These are phyloP conservation scores for Annulohypoxylon truncatum DNA, from an alignment of 2,329 filamentous ascomycete species.

Conservation along the genomic window DNA sequence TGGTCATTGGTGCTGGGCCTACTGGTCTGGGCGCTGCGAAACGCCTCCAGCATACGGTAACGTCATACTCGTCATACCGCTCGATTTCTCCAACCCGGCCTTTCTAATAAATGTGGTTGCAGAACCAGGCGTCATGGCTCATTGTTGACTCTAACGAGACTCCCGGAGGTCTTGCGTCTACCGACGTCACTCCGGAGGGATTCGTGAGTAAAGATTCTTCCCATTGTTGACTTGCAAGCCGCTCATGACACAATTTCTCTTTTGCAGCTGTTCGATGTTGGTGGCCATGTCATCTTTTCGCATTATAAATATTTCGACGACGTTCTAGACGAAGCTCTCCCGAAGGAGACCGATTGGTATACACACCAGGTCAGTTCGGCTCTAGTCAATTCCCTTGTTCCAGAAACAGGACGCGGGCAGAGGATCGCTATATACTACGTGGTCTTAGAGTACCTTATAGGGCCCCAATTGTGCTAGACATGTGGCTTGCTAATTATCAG, in stretches of 20 bases:
- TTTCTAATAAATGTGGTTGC: not conserved
- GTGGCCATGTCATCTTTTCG: slow-evolving; percentile 98
- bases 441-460: too few species aligned
- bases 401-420: not conserved
- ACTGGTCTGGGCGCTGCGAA: not conserved
- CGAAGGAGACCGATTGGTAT: slow-evolving; percentile 95
- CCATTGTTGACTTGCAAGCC: not conserved
- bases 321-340: slow-evolving; percentile 95
- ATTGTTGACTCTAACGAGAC: slow-evolving; percentile 93
- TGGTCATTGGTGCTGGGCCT: not conserved
- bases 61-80: not conserved
- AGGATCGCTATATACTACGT: not conserved
- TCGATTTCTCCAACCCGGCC: not conserved
- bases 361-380: slow-evolving; percentile 68
- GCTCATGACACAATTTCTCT: slow-evolving; percentile 41
- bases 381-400: not conserved
- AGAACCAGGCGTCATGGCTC: slow-evolving; percentile 76
- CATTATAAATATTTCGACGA: slow-evolving; percentile 99
- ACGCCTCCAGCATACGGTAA: not conserved
- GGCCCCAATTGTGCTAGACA: too few species aligned
- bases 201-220: slow-evolving; percentile 76
- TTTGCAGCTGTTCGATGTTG: slow-evolving; percentile 92
- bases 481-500: not conserved
- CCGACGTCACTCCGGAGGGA: slow-evolving; percentile 93
- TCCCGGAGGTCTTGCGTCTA: slow-evolving; percentile 94